These are phyloP conservation scores for Colletotrichum gigasporum DNA, from an alignment of 2,329 filamentous ascomycete genomes.

Conservation along the genomic window DNA sequence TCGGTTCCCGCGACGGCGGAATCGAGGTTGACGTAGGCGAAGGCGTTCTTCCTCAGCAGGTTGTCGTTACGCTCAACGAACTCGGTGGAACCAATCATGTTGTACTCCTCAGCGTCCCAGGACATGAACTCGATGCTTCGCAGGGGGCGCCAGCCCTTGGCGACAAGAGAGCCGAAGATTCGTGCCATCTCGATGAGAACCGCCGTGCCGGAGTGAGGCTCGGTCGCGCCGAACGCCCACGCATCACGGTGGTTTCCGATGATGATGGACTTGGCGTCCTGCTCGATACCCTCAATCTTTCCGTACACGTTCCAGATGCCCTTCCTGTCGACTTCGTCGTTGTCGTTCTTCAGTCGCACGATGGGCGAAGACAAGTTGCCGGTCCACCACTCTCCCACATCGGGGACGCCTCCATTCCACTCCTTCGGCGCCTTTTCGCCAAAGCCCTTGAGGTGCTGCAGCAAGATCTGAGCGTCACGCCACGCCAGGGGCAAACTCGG, in stretches of 20 bases:
- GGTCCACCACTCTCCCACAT: slow-evolving; percentile 79
- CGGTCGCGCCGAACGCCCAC: slow-evolving; percentile 88
- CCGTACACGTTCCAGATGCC: slow-evolving; percentile 94
- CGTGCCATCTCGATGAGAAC: slow-evolving; percentile 89
- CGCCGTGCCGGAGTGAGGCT: slow-evolving; percentile 88
- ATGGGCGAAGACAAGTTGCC: slow-evolving; percentile 78
- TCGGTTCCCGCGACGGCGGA: slow-evolving; percentile 79
- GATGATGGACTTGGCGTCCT: slow-evolving; percentile 83
- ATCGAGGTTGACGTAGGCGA: slow-evolving; percentile 93
- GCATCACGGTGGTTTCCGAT: slow-evolving; percentile 94
- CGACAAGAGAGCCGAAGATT: slow-evolving; percentile 81
- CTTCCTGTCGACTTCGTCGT: slow-evolving; percentile 84
- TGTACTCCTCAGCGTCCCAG: slow-evolving; percentile 95
- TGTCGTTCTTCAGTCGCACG: slow-evolving; percentile 85
- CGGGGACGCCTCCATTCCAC: slow-evolving; percentile 82
- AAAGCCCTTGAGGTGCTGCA: slow-evolving; percentile 79
- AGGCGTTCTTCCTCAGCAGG: slow-evolving; percentile 74
- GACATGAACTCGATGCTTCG: slow-evolving; percentile 97
- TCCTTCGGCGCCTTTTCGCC: slow-evolving; percentile 74
- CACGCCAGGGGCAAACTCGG: slow-evolving; percentile 91
- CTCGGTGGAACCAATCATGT: slow-evolving; percentile 92
- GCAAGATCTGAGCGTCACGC: slow-evolving; percentile 84
- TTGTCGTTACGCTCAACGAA: slow-evolving; percentile 89
- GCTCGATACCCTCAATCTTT: slow-evolving; percentile 84
- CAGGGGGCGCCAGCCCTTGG: slow-evolving; percentile 86